These are phyloP conservation scores for Scleromitrula shiraiana DNA, from an alignment of 2,329 filamentous ascomycete species.

Conservation along the genomic window DNA sequence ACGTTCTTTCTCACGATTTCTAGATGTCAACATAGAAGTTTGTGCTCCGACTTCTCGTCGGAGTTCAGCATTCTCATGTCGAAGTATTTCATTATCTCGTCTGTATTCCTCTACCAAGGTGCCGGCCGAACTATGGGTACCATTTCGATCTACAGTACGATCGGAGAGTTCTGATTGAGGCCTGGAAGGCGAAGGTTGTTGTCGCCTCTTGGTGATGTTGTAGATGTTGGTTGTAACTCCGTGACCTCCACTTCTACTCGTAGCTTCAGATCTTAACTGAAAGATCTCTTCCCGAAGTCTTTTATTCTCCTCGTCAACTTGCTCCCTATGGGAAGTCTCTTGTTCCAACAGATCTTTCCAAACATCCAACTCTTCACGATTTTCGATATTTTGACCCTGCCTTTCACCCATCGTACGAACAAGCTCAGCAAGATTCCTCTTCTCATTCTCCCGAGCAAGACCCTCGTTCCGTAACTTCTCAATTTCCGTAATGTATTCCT, in stretches of 20 bases:
- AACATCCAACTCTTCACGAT: slow-evolving; percentile 66
- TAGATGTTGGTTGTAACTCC: slow-evolving; percentile 55
- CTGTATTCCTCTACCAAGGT: slow-evolving; percentile 71
- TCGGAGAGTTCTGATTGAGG: slow-evolving; percentile 41
- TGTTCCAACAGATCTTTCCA: slow-evolving; percentile 94
- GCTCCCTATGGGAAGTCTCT: slow-evolving; percentile 80
- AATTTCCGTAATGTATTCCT: slow-evolving; percentile 76
- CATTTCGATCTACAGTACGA: slow-evolving; percentile 39
- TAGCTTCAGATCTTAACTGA: slow-evolving; percentile 55
- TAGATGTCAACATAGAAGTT: slow-evolving; percentile 93
- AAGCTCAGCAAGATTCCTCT: slow-evolving; percentile 76
- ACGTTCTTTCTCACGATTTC: slow-evolving; percentile 89
- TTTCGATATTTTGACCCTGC: slow-evolving; percentile 37
- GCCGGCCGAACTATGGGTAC: slow-evolving; percentile 49
- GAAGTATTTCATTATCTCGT: slow-evolving; percentile 63
- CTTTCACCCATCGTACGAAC: slow-evolving; percentile 57
- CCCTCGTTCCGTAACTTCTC: slow-evolving; percentile 74
- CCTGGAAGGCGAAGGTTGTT: slow-evolving; percentile 37
- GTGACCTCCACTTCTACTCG: slow-evolving; percentile 25
- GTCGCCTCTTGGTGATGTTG: slow-evolving; percentile 50
- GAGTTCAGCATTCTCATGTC: slow-evolving; percentile 87
- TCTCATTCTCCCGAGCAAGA: slow-evolving; percentile 73
- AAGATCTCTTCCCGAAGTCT: slow-evolving; percentile 77
- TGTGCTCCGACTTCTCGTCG: slow-evolving; percentile 90
- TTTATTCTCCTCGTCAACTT: slow-evolving; percentile 82